phyloP scores from a whole-genome alignment of 2,329 filamentous ascomycete species.

The Penicillium vulpinum region DNA sequence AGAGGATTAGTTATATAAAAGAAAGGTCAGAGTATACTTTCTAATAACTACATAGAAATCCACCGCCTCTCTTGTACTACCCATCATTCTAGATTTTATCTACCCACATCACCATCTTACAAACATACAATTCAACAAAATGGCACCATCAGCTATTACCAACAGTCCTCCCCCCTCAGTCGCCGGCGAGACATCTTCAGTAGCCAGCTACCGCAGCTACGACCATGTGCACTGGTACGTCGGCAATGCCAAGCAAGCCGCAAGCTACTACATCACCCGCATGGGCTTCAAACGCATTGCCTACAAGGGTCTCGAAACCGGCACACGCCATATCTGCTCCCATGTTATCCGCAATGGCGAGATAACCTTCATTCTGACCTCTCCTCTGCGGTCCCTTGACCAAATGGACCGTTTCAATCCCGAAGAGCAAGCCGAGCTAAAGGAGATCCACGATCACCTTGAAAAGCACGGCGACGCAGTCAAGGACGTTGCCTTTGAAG shows the following conservation, averaged over 20 bases:
- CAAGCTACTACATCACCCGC: conserved; percentile 80
- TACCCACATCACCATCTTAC: background rate
- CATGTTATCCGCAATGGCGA: conserved; percentile 62
- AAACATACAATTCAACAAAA: conserved; percentile 13
- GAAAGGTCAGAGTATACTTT: background rate
- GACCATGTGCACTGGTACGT: conserved; percentile 96
- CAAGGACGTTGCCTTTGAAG: conserved; percentile 93
- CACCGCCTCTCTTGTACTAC: background rate
- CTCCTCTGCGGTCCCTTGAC: conserved; percentile 59
- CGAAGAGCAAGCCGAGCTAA: conserved; percentile 65
- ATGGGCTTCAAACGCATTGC: conserved; percentile 84
- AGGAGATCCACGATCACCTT: conserved; percentile 77
- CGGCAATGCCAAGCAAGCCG: conserved; percentile 93
- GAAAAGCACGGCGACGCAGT: conserved; percentile 90
- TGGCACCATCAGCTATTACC: conserved; percentile 37
- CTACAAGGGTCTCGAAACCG: conserved; percentile 86
- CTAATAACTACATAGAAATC: background rate
- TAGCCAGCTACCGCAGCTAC: conserved; percentile 68
- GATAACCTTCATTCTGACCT: conserved; percentile 46
- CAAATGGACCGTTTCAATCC: conserved; percentile 56
- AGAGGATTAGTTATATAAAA: conserved; percentile 9
- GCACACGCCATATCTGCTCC: conserved; percentile 75
- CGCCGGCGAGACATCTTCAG: conserved; percentile 17
- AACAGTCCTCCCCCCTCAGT: conserved; percentile 25
- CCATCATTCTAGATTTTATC: background rate